phyloP scores from a whole-genome alignment of 345 rosid species.

The Sisymbrium irio region DNA sequence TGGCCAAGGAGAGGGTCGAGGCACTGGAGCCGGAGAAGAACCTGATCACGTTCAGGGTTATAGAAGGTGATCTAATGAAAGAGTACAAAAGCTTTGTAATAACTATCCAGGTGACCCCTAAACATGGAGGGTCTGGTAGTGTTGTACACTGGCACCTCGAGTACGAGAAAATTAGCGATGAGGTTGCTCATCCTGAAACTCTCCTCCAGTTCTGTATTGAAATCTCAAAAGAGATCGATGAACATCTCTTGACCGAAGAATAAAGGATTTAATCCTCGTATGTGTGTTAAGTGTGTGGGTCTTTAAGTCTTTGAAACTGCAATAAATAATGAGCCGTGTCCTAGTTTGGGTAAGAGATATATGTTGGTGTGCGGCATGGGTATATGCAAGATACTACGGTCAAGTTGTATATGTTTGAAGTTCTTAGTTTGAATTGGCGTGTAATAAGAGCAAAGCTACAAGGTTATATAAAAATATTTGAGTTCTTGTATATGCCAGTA shows the following conservation, averaged over 20 bases:
- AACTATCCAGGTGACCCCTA: conserved; percentile 18
- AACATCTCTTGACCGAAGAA: conserved; percentile 23
- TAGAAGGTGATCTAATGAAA: conserved; percentile 31
- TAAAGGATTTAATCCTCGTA: not conserved
- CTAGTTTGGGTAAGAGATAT: not conserved
- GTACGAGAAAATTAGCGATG: conserved; percentile 24
- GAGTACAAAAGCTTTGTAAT: conserved; percentile 25
- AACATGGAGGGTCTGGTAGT: conserved; percentile 17
- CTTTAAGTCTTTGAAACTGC: not conserved
- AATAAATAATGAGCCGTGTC: not conserved
- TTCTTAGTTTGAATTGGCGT: not conserved
- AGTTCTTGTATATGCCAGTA: not conserved
- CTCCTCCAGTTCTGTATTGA: conserved; percentile 21
- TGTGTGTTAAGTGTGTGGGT: not conserved
- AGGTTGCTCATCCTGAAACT: conserved; percentile 32
- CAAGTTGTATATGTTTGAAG: not conserved
- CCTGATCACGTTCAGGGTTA: conserved; percentile 19
- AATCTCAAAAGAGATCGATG: conserved; percentile 32
- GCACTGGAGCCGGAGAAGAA: conserved; percentile 28
- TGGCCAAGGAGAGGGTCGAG: conserved; percentile 24
- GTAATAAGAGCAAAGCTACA: not conserved
- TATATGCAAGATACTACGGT: not conserved
- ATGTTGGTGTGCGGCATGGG: not conserved
- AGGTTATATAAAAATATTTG: not conserved
- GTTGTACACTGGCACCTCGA: conserved; percentile 28